Base-by-base conservation (phyloP, 2,329 filamentous ascomycete species). In the Ophiostoma pallidulum region DNA sequence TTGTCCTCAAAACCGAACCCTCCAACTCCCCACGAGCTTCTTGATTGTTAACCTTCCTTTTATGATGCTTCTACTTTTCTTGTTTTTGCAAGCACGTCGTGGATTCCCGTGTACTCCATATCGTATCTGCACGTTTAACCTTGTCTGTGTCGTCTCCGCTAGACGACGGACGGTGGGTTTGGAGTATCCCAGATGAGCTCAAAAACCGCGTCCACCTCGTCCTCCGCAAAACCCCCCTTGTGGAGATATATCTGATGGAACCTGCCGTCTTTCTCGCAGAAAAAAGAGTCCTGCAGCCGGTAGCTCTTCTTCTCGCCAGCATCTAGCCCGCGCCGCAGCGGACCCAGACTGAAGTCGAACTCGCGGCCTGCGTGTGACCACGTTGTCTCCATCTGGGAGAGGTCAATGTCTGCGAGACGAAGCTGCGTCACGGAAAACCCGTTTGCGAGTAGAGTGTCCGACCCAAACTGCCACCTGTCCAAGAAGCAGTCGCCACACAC, bases 401-500 rank as follows among this genome's bases (percentile, higher is more conserved):
- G 57, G 20, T 73, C 68, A 2, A 72, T n/a, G n/a, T n/a, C n/a
- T n/a, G 48, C 3, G 58, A 54, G 6, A 64, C 61, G 6, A 28
- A 10, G 24, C 10, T 28, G 62, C 26, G 70, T 66, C 40, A 81
- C 68, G 18, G 74, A 79, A 56, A 73, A 81, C 1, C 78, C 78
- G 57, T 81, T 81, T 24, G 73, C 69, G 10, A 81, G 61, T n/a
- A 80, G 56, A 0, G 65, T 68, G 45, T 74, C 66, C n/a, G 58
- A 31, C 31, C 60, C 65, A 45, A 73, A 69, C 38, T 69, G 64
- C 65, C 71, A 81, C 20, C 78, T 68, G 55, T 77, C 74, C 41
- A 82, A 62, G 51, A 80, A 69, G 50, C 77, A 81, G 41, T 73
- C 71, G 5, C 78, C 77, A 54, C 78, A 81, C n/a, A 77, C 58